A percentile compares a stretch with the other conserved stretches of the same genome.
Evolutionary conservation across 768 basidiomycete genomes (phyloP).

Genomic region (Thelephora ganbajun): DNA sequence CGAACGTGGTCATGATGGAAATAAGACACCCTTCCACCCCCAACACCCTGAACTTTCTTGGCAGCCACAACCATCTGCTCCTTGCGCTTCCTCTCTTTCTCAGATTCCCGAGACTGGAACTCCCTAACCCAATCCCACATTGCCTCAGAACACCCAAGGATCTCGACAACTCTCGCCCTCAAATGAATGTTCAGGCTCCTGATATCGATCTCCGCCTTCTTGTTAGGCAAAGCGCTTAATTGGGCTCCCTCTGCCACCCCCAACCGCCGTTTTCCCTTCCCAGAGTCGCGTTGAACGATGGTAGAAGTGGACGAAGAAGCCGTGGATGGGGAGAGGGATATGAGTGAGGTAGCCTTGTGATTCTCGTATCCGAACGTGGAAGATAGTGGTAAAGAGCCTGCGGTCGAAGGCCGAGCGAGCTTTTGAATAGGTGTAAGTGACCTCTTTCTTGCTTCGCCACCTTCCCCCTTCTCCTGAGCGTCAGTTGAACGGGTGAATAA

Average conservation of each 20-base stretch:
- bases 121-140: conserved; percentile 71
- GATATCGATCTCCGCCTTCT: conserved; percentile 39
- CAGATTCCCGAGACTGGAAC: conserved; percentile 19
- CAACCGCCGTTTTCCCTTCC: too few species aligned
- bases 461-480: too few species aligned
- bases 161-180: conserved; percentile 42
- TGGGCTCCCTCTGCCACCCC: not conserved
- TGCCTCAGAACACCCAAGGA: conserved; percentile 56
- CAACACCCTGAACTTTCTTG: not conserved
- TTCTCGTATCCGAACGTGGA: not conserved
- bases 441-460: too few species aligned
- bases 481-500: too few species aligned
- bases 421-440: too few species aligned
- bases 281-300: not conserved
- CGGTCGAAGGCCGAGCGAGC: too few species aligned
- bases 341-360: not conserved
- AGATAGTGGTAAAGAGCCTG: too few species aligned
- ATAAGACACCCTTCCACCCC: conserved; percentile 1
- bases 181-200: conserved; percentile 50
- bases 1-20: conserved; percentile 2
- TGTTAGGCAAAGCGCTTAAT: conserved; percentile 35
- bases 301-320: too few species aligned
- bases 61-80: not conserved
- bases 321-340: too few species aligned
- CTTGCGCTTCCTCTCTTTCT: conserved; percentile 1